A percentile compares a stretch with the other conserved stretches of the same genome.
Conservation (phyloP, 192 early-diverging fungal species). For the Gryganskiella cystojenkinii region DNA sequence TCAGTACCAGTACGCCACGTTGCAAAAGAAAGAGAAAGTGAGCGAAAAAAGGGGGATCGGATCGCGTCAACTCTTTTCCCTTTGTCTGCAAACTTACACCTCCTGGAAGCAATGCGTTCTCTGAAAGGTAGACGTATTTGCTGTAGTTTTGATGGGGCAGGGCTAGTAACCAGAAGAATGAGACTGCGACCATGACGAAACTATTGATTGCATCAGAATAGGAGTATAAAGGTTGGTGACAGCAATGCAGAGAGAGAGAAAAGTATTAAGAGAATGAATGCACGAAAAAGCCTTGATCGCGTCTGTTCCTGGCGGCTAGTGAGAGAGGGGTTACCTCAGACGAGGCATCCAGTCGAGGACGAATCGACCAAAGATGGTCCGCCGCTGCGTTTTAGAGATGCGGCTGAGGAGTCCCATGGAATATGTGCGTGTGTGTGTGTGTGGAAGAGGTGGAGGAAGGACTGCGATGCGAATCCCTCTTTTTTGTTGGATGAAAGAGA, state of each 20-base stretch:
- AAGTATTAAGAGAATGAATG: background rate
- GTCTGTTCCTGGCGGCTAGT: background rate
- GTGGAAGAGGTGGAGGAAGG: background rate
- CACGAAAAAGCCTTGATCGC: background rate
- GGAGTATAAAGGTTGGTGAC: no score
- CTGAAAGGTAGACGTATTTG: conserved; percentile 76
- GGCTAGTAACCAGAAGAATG: conserved; percentile 70
- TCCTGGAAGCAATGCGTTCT: conserved; percentile 81
- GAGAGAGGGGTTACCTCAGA: conserved; percentile 21
- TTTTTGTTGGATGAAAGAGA: background rate
- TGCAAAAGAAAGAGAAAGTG: no score
- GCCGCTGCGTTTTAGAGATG: conserved; percentile 35
- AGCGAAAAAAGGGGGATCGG: no score
- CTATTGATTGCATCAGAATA: no score
- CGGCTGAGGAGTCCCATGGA: conserved; percentile 38
- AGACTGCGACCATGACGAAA: conserved; percentile 66
- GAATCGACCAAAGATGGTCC: conserved; percentile 34
- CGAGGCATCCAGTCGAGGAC: conserved; percentile 39
- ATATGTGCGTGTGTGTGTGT: background rate
- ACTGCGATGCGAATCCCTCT: background rate
- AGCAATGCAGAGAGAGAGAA: no score
- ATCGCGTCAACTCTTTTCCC: no score
- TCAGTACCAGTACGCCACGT: no score
- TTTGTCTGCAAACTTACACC: no score
- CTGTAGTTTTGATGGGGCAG: conserved; percentile 72